phyloP scores from a whole-genome alignment of 352 stramenopile species.

The Globisporangium ultimum region DNA sequence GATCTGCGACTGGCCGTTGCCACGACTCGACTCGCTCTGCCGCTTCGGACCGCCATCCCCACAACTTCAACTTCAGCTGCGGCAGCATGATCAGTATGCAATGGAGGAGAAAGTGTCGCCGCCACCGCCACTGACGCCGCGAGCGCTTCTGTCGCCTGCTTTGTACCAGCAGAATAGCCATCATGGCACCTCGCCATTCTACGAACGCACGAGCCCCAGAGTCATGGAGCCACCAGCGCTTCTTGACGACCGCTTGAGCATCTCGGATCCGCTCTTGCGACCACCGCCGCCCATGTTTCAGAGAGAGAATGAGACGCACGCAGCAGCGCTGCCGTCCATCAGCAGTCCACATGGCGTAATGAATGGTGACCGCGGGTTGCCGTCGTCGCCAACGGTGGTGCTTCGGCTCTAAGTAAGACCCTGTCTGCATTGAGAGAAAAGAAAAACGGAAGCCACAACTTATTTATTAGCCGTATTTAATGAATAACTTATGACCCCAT shows the following conservation, averaged over 20 bases:
- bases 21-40: constrained; percentile 34
- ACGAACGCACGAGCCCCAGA: too few species aligned
- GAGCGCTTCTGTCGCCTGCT: constrained; percentile 8
- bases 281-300: background rate
- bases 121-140: constrained; percentile 1
- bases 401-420: too few species aligned
- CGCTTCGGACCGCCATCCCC: constrained; percentile 16
- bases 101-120: constrained; percentile 19
- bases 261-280: constrained; percentile 6
- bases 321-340: background rate
- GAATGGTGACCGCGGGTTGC: background rate
- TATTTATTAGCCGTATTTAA: too few species aligned
- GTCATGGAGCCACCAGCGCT: background rate
- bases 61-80: constrained; percentile 4
- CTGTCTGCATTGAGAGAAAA: too few species aligned
- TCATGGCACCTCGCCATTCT: too few species aligned
- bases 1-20: constrained; percentile 56
- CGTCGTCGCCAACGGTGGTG: too few species aligned
- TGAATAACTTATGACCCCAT: too few species aligned
- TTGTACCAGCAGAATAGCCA: constrained; percentile 1
- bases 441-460: too few species aligned
- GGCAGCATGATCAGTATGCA: background rate
- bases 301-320: background rate
- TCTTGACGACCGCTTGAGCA: background rate
- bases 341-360: background rate